phyloP scores from a whole-genome alignment of 1,284 basidiomycete genomes.

The Puccinia novopanici region DNA sequence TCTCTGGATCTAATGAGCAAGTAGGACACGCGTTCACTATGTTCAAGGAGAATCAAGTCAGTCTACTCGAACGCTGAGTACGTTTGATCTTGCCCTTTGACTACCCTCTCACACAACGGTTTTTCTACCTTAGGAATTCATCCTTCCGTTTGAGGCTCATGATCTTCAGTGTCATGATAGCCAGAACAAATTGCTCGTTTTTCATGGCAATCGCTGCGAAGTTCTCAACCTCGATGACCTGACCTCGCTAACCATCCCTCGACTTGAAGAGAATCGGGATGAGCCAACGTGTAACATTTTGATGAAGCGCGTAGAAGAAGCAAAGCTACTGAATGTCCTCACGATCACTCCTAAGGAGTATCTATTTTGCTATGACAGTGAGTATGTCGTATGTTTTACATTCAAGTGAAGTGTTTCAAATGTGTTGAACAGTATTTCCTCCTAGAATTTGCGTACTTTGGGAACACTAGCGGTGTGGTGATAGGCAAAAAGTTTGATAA shows the following conservation, averaged over 20 bases:
- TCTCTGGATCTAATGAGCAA: background rate
- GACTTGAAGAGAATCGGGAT: slow-evolving; percentile 65
- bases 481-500: slow-evolving; percentile 64
- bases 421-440: background rate
- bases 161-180: slow-evolving; percentile 26
- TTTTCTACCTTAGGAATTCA: slow-evolving; percentile 42
- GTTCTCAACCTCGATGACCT: slow-evolving; percentile 80
- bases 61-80: background rate
- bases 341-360: slow-evolving; percentile 72
- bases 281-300: slow-evolving; percentile 73
- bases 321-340: slow-evolving; percentile 87
- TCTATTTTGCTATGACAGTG: slow-evolving; percentile 80
- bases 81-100: background rate
- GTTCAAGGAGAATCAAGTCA: slow-evolving; percentile 29
- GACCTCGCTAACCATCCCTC: slow-evolving; percentile 65
- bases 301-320: slow-evolving; percentile 75
- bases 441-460: slow-evolving; percentile 80
- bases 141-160: slow-evolving; percentile 46
- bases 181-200: slow-evolving; percentile 26
- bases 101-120: background rate
- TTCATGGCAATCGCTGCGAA: slow-evolving; percentile 29
- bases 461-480: slow-evolving; percentile 76
- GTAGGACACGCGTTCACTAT: background rate
- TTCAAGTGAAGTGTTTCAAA: background rate
- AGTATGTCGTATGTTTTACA: background rate